These are phyloP conservation scores for Fallopia convolvulus DNA, from an alignment of 148 eudicot species.

Conservation along the genomic window DNA sequence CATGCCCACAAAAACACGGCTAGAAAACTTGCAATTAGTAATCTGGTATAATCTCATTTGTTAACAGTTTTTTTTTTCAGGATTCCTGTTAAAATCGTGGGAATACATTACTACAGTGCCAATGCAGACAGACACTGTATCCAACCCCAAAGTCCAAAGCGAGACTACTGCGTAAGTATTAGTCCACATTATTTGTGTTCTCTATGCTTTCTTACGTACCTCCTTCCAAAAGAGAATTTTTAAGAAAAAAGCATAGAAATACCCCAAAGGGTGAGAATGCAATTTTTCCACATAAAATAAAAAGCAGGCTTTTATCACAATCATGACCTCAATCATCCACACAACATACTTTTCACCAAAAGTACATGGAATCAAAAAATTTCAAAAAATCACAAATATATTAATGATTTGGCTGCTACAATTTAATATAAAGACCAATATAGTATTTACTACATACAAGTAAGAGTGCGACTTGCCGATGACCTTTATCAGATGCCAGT, in stretches of 20 bases:
- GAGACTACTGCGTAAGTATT: too few species aligned
- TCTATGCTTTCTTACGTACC: not conserved
- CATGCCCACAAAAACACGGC: not conserved
- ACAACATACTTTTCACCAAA: not conserved
- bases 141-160: too few species aligned
- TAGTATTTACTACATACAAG: constrained; percentile 59
- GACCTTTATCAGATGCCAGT: constrained; percentile 93
- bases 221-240: too few species aligned
- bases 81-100: not conserved
- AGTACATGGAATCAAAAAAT: not conserved
- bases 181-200: not conserved
- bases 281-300: not conserved
- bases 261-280: not conserved
- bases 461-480: constrained; percentile 98
- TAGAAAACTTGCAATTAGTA: not conserved
- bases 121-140: too few species aligned
- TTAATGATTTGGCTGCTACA: not conserved
- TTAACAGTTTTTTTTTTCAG: not conserved
- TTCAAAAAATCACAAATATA: not conserved
- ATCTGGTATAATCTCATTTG: not conserved
- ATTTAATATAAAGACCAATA: not conserved
- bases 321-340: not conserved
- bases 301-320: not conserved
- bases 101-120: too few species aligned
- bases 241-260: not conserved